phyloP scores from a whole-genome alignment of 192 early-diverging fungal species.

The Mycoemilia scoparia region DNA sequence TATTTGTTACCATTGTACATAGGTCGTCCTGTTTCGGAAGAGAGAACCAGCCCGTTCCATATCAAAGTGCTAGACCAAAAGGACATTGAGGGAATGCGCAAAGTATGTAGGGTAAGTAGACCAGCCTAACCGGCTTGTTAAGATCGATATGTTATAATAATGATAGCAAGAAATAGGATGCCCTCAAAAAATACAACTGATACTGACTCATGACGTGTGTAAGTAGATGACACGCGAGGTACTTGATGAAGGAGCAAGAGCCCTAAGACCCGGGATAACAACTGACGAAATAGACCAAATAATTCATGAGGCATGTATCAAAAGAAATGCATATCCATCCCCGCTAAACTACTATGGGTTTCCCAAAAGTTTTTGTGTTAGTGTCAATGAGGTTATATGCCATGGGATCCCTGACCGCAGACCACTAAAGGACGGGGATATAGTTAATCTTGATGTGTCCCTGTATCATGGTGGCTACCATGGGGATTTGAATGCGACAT shows the following conservation, averaged over 20 bases:
- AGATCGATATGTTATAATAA: no score
- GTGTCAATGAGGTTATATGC: constrained; percentile 86
- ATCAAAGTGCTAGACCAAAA: constrained; percentile 49
- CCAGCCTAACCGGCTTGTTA: no score
- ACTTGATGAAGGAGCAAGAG: constrained; percentile 66
- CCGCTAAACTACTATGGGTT: constrained; percentile 93
- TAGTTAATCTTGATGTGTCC: constrained; percentile 85
- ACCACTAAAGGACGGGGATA: constrained; percentile 83
- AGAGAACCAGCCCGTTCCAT: constrained; percentile 41
- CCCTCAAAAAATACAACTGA: no score
- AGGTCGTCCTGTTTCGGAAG: no score
- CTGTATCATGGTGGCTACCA: constrained; percentile 86
- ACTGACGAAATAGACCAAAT: constrained; percentile 93
- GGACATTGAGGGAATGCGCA: constrained; percentile 67
- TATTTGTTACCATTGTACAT: no score
- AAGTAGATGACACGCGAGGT: constrained; percentile 84
- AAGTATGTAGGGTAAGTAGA: constrained; percentile 63
- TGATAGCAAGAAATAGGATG: no score
- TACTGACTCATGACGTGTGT: no score
- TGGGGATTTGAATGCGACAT: constrained; percentile 87
- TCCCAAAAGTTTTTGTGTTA: constrained; percentile 89
- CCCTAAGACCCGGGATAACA: constrained; percentile 65
- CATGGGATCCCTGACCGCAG: constrained; percentile 96
- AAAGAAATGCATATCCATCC: constrained; percentile 83
- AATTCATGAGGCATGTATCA: constrained; percentile 86